Evolutionary conservation across 2,329 filamentous ascomycete genomes (phyloP), one percentile per base, ranked within the genome.

Genomic region (Diaporthe batatas): DNA sequence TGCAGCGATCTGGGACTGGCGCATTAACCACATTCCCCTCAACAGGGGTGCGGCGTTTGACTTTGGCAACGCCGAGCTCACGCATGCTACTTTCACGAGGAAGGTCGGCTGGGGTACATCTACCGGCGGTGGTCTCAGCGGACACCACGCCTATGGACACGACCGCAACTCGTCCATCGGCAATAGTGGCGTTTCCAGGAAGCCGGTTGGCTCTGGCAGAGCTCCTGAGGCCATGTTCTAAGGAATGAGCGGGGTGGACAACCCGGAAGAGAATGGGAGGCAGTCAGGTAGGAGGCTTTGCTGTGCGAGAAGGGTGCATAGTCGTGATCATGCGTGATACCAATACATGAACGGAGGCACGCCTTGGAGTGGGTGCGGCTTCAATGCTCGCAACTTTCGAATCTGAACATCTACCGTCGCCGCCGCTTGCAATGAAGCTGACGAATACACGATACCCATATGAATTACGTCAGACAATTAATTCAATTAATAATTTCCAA

Each of bases 1-100:
- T 76, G 91, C 91, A 0, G 86, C 88, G 1, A 83, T 94, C 36
- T 93, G 91, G 88, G 91, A 94, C 79, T 93, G 90, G 86, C 83
- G 91, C 14, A 91, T 82, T 76, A 90, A 90, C 72, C 92, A 94
- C 78, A 89, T 94, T 34, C 91, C 92, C 1, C 85, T 94, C 67
- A 81, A 81, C 74, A 80, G 82, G 36, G 77, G 75, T 4, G 77
- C 78, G 34, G 77, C 81, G 1, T 86, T 85, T 57, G 67, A 76
- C 21, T 79, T 68, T 74, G 75, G 62, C 16, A 75, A 75, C 34
- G 74, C 71, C 3, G 76, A 79, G 64, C 73, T 77, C 3, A 72
- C 73, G 8, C 70, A 75, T 25, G 72, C 78, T 10, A 76, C 76
- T 0, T 80, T 79, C 57, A 80, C 79, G 4, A 75, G 75, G 12